These are phyloP conservation scores for Hypoxylon lenormandii DNA, from an alignment of 495 filamentous ascomycete species.

Conservation along the genomic window DNA sequence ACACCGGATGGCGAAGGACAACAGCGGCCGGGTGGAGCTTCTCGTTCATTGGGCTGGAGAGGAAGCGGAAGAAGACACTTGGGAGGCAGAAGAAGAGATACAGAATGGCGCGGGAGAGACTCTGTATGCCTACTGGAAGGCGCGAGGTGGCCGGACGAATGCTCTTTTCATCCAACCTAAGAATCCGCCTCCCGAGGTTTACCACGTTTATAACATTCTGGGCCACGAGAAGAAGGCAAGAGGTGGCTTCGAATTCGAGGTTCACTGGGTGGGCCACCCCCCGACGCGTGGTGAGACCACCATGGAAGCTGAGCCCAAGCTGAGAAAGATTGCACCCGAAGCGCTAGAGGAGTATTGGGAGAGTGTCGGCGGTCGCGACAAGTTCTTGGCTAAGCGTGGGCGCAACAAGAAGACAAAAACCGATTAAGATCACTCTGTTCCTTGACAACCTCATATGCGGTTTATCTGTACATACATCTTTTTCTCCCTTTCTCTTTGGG, in stretches of 20 bases:
- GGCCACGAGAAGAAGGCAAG: conserved; percentile 40
- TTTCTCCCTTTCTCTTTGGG: background rate
- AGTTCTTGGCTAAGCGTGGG: conserved; percentile 41
- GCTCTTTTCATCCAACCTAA: conserved; percentile 49
- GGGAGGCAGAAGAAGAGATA: conserved; percentile 49
- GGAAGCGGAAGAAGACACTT: conserved; percentile 41
- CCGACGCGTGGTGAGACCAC: conserved; percentile 44
- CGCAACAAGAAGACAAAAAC: conserved; percentile 41
- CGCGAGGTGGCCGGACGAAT: conserved; percentile 46
- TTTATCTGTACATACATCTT: conserved; percentile 1
- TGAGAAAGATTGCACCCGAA: conserved; percentile 42
- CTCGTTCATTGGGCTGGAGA: conserved; percentile 48
- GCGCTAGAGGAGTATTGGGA: conserved; percentile 44
- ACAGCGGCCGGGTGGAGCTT: conserved; percentile 44
- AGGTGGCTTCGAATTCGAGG: conserved; percentile 51
- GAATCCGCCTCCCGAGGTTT: conserved; percentile 44
- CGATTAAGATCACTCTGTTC: conserved; percentile 10
- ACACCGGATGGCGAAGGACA: conserved; percentile 41
- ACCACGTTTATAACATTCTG: conserved; percentile 46
- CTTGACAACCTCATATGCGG: background rate
- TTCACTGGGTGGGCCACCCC: conserved; percentile 51
- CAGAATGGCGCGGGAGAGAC: conserved; percentile 44
- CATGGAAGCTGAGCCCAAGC: conserved; percentile 44
- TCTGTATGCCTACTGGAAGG: conserved; percentile 47
- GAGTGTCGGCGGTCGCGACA: conserved; percentile 43